These are phyloP conservation scores for Solanum hybrid DNA, from an alignment of 305 asterid genomes.

Conservation along the genomic window DNA sequence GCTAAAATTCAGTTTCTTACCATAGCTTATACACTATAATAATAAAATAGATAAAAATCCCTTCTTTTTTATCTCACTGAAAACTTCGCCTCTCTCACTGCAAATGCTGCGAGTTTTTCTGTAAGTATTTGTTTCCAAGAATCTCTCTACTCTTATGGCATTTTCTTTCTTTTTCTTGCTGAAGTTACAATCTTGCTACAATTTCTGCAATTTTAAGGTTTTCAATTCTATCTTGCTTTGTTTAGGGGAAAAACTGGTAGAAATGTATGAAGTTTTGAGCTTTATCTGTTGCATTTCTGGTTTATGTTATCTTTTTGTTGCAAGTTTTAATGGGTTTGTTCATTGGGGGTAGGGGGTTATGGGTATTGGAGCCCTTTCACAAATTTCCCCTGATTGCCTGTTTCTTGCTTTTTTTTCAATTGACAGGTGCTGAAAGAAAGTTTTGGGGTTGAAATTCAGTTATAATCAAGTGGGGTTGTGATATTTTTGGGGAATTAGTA, in stretches of 20 bases:
- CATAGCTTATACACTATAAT: background rate
- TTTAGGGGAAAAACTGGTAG: background rate
- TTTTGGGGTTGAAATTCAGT: conserved; percentile 7
- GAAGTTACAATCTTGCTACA: background rate
- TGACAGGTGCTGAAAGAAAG: conserved; percentile 9
- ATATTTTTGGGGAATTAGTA: conserved; percentile 8
- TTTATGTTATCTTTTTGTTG: background rate
- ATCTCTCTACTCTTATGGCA: background rate
- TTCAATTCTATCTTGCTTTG: background rate
- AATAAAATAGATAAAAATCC: background rate
- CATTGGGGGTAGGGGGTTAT: background rate
- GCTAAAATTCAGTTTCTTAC: background rate
- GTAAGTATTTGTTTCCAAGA: background rate
- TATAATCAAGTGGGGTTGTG: conserved; percentile 14
- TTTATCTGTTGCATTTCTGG: background rate
- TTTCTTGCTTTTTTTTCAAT: background rate
- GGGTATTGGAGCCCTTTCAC: background rate
- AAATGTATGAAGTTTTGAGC: background rate
- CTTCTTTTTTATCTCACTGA: background rate
- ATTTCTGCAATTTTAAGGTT: background rate
- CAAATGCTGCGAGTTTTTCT: background rate
- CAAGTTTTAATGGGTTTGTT: background rate
- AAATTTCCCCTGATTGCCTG: background rate
- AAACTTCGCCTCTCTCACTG: background rate
- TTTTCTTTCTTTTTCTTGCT: background rate